Base-by-base conservation (phyloP, 352 stramenopile species). In the Phytophthora vignae region DNA sequence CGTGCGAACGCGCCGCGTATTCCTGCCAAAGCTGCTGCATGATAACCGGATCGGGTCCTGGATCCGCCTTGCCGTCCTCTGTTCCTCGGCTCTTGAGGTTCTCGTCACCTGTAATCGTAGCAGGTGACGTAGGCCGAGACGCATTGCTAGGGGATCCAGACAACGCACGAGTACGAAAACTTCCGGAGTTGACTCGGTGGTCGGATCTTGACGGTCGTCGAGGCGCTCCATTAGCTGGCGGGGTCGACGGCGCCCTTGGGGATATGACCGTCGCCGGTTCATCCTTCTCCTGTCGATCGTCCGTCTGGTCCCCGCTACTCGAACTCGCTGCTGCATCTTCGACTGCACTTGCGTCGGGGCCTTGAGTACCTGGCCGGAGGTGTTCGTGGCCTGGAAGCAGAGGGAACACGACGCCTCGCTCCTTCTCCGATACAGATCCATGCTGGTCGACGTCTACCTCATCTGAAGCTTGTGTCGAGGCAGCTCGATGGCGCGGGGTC, bases 1-100 rank as follows among this genome's bases (percentile, higher is more conserved):
- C 72, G 25, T 82, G 82, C 2, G 81, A 85, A 40, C 83, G 82
- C 36, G 83, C 75, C 2, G 71, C 58, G 38, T 89, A 93, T 46
- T 93, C 85, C 19, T 88, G 78, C 85, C 82, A 91, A 22, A 93
- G 67, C 29, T 82, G 76, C 46, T 88, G 81, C 67, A 88, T 83
- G 1, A 86, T 60, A 14, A 60, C 78, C 1, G 83, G 71, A 55
- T 90, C 80, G 0, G 76, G 75, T 1, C 60, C 60, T 27, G 57
- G 12, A 9, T 55, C 19, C 17, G 48, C 21, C 58, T 44, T 60
- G 36, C 14, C 55, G 27, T 55, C 33, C 60, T 38, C 44, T 5
- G 10, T 46, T 17, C 40, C 21, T 33, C n/a, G 56, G 11, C 8
- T 9, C n/a, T 65, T 76, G 0, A 44, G 4, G 1, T 27, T 65